A percentile compares a stretch with the other conserved stretches of the same genome.
phyloP scores from a whole-genome alignment of 2,329 filamentous ascomycete genomes.

The Septoria petroselini region DNA sequence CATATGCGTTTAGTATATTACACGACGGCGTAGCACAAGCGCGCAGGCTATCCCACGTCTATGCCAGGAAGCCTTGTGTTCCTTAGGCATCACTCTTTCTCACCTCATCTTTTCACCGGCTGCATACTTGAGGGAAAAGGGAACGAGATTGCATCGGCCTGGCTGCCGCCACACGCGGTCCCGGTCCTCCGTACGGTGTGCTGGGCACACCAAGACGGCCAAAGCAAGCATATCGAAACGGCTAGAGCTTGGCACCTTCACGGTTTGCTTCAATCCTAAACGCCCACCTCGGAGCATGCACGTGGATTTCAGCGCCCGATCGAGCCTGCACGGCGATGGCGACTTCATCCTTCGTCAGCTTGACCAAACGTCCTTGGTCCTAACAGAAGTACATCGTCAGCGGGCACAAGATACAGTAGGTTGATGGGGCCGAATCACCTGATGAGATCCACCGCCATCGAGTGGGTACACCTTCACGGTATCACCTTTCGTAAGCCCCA shows the following conservation, averaged over 20 bases:
- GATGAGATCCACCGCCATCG: slow-evolving; percentile 58
- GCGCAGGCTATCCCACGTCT: slow-evolving; percentile 10
- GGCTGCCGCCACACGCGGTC: too few relatives aligned
- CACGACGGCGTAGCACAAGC: slow-evolving; percentile 16
- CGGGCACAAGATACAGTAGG: background rate
- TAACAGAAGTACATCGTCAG: slow-evolving; percentile 2
- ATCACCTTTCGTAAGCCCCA: slow-evolving; percentile 54
- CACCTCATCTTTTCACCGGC: slow-evolving; percentile 1
- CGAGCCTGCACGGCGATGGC: slow-evolving; percentile 54
- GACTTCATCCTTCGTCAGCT: slow-evolving; percentile 54
- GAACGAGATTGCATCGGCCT: too few relatives aligned
- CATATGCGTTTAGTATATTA: slow-evolving; percentile 6
- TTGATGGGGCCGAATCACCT: slow-evolving; percentile 23
- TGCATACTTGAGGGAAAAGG: background rate
- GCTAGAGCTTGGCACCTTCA: slow-evolving; percentile 33
- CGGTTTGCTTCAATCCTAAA: slow-evolving; percentile 49
- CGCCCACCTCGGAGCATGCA: slow-evolving; percentile 62
- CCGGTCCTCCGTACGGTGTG: background rate
- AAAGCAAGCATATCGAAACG: background rate
- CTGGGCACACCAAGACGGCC: background rate
- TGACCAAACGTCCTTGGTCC: slow-evolving; percentile 57
- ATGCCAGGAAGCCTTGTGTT: slow-evolving; percentile 23
- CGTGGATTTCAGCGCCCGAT: slow-evolving; percentile 45
- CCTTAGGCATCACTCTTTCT: slow-evolving; percentile 15
- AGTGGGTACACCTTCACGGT: slow-evolving; percentile 59